These are phyloP conservation scores for Plectosphaerella cucumerina DNA, from an alignment of 2,329 filamentous ascomycete species.

Conservation along the genomic window DNA sequence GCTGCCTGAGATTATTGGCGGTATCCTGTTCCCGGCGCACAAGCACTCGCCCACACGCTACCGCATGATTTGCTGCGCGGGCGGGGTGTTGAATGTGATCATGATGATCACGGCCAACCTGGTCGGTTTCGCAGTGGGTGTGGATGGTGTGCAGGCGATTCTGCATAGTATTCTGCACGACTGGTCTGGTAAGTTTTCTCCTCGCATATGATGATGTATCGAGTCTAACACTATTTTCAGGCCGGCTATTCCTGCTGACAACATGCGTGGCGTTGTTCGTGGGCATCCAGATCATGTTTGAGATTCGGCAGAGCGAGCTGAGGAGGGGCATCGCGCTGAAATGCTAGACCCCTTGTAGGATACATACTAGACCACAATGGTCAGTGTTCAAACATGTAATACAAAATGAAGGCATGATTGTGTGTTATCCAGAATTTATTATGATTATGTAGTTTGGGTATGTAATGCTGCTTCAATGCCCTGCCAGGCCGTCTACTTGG, in stretches of 20 bases:
- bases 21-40: slow-evolving; percentile 65
- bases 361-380: too few species aligned
- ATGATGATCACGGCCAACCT: slow-evolving; percentile 97
- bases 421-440: too few species aligned
- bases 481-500: slow-evolving; percentile 1
- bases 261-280: slow-evolving; percentile 77
- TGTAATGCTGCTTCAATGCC: too few species aligned
- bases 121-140: slow-evolving; percentile 87
- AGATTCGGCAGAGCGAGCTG: slow-evolving; percentile 80
- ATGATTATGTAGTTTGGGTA: too few species aligned
- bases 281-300: slow-evolving; percentile 93
- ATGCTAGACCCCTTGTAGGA: slow-evolving; percentile 47
- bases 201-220: background rate
- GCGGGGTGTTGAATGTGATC: slow-evolving; percentile 77
- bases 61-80: slow-evolving; percentile 73
- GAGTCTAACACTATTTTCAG: slow-evolving; percentile 32
- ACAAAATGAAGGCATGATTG: too few species aligned
- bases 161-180: slow-evolving; percentile 71
- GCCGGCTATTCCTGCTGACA: slow-evolving; percentile 66
- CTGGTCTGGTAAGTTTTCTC: slow-evolving; percentile 55
- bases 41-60: slow-evolving; percentile 72
- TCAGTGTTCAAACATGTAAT: background rate
- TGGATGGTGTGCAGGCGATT: slow-evolving; percentile 80
- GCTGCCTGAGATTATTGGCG: slow-evolving; percentile 75
- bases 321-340: slow-evolving; percentile 78